Percentiles rank a stretch among this genome's conserved stretches.
These are phyloP conservation scores for Pyracantha coccinea DNA, from an alignment of 331 rosid genomes.

Conservation along the genomic window DNA sequence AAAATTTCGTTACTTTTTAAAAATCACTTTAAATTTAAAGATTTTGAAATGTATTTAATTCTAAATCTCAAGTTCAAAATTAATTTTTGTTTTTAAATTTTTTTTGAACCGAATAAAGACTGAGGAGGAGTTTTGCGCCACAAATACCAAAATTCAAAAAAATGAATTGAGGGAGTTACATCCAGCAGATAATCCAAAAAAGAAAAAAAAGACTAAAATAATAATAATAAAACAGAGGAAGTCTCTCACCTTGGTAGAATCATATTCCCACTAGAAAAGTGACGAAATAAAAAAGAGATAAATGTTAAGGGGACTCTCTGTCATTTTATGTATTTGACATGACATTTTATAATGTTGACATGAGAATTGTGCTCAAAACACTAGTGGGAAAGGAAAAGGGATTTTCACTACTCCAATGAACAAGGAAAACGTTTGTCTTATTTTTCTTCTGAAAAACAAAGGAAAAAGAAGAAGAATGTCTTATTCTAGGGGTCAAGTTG, in stretches of 20 bases:
- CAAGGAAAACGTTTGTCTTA: constrained; percentile 1
- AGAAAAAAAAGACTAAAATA: background rate
- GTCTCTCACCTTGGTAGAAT: constrained; percentile 29
- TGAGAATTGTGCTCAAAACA: background rate
- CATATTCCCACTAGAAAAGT: constrained; percentile 21
- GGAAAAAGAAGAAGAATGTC: background rate
- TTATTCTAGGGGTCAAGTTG: too few species aligned
- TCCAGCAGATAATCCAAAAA: background rate
- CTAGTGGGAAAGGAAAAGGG: constrained; percentile 10
- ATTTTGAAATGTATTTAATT: too few species aligned
- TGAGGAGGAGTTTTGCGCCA: background rate
- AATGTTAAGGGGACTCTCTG: background rate
- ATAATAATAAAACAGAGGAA: background rate
- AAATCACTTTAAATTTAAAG: too few species aligned
- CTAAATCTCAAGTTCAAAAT: too few species aligned
- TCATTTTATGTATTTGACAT: too few species aligned
- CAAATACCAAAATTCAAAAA: constrained; percentile 5
- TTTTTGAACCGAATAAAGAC: background rate
- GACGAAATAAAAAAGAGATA: background rate
- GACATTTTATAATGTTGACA: too few species aligned
- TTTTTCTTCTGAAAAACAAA: background rate
- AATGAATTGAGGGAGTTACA: background rate
- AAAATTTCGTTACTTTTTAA: too few species aligned
- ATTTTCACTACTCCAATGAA: constrained; percentile 19
- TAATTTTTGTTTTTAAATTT: background rate